phyloP scores from a whole-genome alignment of 202 grass and related monocot species.

The Carex sylvatica region DNA sequence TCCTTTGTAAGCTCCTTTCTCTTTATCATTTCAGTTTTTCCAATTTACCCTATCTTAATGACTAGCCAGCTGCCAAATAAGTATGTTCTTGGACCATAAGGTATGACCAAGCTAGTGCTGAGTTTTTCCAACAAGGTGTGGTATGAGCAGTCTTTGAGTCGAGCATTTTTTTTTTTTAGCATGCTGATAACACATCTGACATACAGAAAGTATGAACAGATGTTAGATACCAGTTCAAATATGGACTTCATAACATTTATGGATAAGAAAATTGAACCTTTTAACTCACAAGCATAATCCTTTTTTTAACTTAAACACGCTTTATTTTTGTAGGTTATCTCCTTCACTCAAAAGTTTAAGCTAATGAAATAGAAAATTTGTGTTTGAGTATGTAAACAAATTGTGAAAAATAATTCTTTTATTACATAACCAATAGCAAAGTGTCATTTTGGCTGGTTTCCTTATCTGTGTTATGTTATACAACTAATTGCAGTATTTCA shows the following conservation, averaged over 20 bases:
- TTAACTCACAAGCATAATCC: neutral
- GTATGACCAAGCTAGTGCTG: neutral
- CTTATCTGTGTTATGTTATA: constrained; percentile 3
- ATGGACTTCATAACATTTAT: neutral
- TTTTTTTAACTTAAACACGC: neutral
- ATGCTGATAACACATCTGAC: neutral
- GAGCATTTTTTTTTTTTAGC: neutral
- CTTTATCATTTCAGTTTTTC: neutral
- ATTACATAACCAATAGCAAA: neutral
- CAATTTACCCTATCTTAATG: neutral
- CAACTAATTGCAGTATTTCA: constrained; percentile 20
- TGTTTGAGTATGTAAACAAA: neutral
- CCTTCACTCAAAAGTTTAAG: neutral
- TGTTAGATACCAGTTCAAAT: neutral
- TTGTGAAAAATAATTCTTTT: neutral
- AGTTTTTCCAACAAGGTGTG: neutral
- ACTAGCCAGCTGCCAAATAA: constrained; percentile 4
- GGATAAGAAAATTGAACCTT: neutral
- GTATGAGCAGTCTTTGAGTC: neutral
- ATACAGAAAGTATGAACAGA: neutral
- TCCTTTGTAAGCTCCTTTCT: constrained; percentile 69
- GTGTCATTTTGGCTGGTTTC: neutral
- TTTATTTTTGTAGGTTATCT: neutral
- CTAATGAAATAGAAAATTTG: neutral
- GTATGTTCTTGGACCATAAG: neutral